Evolutionary conservation across 345 rosid genomes (phyloP).

Genomic region (Lumnitzera littorea): DNA sequence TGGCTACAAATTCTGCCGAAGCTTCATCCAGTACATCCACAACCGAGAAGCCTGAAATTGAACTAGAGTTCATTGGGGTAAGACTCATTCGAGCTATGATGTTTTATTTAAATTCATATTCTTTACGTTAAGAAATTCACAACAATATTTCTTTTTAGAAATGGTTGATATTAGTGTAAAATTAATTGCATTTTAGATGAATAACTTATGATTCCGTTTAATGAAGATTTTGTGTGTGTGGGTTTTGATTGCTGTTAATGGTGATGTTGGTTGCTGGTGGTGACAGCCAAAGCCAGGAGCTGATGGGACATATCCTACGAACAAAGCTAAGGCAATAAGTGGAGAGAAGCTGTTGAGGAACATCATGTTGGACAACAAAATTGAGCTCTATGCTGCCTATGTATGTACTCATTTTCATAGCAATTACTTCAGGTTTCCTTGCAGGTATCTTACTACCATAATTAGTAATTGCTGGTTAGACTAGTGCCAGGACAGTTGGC

Average conservation of each 20-base stretch:
- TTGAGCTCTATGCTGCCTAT: constrained; percentile 80
- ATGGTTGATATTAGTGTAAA: no score
- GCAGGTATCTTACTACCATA: neutral
- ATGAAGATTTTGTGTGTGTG: no score
- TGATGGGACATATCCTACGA: constrained; percentile 60
- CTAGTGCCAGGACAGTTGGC: no score
- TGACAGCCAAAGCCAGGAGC: constrained; percentile 58
- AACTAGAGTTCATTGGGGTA: constrained; percentile 76
- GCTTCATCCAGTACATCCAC: constrained; percentile 13
- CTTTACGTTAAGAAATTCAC: no score
- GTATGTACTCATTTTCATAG: constrained; percentile 29
- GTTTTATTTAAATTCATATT: neutral
- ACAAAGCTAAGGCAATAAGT: constrained; percentile 53
- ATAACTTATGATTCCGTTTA: no score
- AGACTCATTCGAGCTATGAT: neutral
- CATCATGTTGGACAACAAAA: constrained; percentile 72
- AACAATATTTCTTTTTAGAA: neutral
- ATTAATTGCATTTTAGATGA: no score
- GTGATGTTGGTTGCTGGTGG: constrained; percentile 1
- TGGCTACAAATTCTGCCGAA: constrained; percentile 21
- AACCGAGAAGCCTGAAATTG: constrained; percentile 50
- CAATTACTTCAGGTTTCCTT: neutral
- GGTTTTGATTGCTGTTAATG: neutral
- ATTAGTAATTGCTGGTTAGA: neutral
- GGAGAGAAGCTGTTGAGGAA: constrained; percentile 77